A percentile compares a stretch with the other conserved stretches of the same genome.
Evolutionary conservation across 371 early-diverging fungal species (phyloP).

Genomic region (Haplosporangium sp.): DNA sequence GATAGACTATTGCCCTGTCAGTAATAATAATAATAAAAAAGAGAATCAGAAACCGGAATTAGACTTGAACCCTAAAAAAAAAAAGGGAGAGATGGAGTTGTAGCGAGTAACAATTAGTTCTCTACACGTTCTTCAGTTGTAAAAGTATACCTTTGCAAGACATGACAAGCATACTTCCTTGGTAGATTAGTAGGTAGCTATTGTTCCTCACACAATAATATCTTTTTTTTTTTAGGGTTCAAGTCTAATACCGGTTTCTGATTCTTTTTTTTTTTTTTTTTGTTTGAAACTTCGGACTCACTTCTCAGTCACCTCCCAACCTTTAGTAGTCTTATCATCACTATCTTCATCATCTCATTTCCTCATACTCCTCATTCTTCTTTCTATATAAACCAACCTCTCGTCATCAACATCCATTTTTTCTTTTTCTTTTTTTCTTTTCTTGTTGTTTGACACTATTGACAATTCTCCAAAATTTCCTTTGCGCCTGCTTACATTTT

Average conservation of each 20-base stretch:
- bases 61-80: background rate
- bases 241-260: too few relatives aligned
- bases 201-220: too few relatives aligned
- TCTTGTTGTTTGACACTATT: background rate
- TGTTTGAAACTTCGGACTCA: background rate
- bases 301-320: background rate
- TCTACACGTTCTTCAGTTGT: background rate
- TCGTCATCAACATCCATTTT: too few relatives aligned
- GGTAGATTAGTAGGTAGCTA: too few relatives aligned
- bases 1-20: background rate
- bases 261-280: too few relatives aligned
- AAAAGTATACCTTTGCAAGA: too few relatives aligned
- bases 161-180: background rate
- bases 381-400: too few relatives aligned
- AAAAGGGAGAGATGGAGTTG: background rate
- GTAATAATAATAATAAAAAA: too few relatives aligned
- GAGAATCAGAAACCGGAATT: slow-evolving; percentile 1
- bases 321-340: background rate
- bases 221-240: too few relatives aligned
- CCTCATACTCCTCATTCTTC: background rate
- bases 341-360: background rate
- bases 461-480: background rate
- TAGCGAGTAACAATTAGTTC: too few relatives aligned
- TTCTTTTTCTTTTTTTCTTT: background rate
- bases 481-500: background rate